These are phyloP conservation scores for Vaccinium macrocarpon DNA, from an alignment of 148 eudicot genomes.

Conservation along the genomic window DNA sequence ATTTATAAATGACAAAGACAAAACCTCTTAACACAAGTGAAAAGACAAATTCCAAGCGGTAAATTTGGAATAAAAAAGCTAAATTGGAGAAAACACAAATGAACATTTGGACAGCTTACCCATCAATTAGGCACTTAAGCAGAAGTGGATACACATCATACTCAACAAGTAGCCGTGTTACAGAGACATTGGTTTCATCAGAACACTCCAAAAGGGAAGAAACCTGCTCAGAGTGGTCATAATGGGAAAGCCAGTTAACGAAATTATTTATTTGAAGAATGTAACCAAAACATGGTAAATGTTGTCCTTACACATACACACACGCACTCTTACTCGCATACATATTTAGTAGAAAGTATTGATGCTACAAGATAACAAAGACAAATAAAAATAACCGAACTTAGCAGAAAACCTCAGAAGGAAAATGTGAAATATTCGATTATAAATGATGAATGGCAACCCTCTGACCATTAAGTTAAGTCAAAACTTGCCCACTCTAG, in stretches of 20 bases:
- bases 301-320: not conserved
- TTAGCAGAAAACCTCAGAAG: not conserved
- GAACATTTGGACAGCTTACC: constrained; percentile 41
- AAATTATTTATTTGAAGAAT: not conserved
- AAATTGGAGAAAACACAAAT: not conserved
- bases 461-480: not conserved
- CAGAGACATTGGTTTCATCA: constrained; percentile 41
- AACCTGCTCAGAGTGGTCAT: constrained; percentile 46
- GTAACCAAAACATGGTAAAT: not conserved
- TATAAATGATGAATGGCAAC: not conserved
- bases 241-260: constrained; percentile 1
- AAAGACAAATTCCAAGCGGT: not conserved
- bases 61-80: not conserved
- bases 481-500: not conserved
- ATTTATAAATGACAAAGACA: not conserved
- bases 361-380: not conserved
- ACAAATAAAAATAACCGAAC: not conserved
- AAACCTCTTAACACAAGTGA: not conserved
- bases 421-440: not conserved
- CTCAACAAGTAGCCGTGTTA: constrained; percentile 50
- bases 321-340: not conserved
- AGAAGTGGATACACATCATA: constrained; percentile 67
- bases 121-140: constrained; percentile 74
- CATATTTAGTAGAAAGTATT: not conserved
- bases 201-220: constrained; percentile 64